Evolutionary conservation across 1,284 basidiomycete genomes (phyloP).

Genomic region (Neonothopanus nambi): DNA sequence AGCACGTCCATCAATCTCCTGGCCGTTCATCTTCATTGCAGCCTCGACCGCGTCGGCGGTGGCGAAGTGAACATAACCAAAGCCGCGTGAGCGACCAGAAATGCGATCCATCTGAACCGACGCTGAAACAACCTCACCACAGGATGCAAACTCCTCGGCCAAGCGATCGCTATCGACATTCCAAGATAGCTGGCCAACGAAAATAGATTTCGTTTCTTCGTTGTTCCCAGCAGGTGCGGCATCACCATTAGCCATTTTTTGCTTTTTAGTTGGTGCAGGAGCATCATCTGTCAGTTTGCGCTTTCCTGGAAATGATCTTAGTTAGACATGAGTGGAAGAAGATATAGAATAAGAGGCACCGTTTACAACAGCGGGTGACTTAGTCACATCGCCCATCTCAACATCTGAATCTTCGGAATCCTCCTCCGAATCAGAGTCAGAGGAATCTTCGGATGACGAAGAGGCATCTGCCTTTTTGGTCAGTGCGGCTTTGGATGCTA

Average conservation of each 20-base stretch:
- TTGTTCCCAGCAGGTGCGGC: slow-evolving; percentile 46
- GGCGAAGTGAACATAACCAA: slow-evolving; percentile 95
- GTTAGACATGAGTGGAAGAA: slow-evolving; percentile 4
- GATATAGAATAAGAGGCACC: slow-evolving; percentile 31
- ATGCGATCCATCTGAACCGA: slow-evolving; percentile 92
- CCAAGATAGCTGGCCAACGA: slow-evolving; percentile 95
- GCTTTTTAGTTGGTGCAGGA: slow-evolving; percentile 76
- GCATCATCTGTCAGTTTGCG: slow-evolving; percentile 81
- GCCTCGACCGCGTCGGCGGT: slow-evolving; percentile 74
- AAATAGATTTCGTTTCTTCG: slow-evolving; percentile 70
- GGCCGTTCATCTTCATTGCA: slow-evolving; percentile 75
- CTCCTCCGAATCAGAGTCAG: slow-evolving; percentile 24
- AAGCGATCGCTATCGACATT: slow-evolving; percentile 98
- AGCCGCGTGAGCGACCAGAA: slow-evolving; percentile 85
- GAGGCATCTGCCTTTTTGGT: not conserved
- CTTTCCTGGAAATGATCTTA: slow-evolving; percentile 52
- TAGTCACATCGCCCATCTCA: slow-evolving; percentile 48
- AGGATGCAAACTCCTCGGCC: slow-evolving; percentile 85
- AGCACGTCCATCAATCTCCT: slow-evolving; percentile 90
- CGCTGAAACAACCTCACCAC: slow-evolving; percentile 86
- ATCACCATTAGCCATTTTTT: slow-evolving; percentile 65
- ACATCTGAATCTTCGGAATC: slow-evolving; percentile 42
- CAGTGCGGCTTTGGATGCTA: slow-evolving; percentile 23
- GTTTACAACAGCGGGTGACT: slow-evolving; percentile 43
- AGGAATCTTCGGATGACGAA: slow-evolving; percentile 7